These are phyloP conservation scores for Dothideomycetes sp. DNA, from an alignment of 2,329 filamentous ascomycete species.

Conservation along the genomic window DNA sequence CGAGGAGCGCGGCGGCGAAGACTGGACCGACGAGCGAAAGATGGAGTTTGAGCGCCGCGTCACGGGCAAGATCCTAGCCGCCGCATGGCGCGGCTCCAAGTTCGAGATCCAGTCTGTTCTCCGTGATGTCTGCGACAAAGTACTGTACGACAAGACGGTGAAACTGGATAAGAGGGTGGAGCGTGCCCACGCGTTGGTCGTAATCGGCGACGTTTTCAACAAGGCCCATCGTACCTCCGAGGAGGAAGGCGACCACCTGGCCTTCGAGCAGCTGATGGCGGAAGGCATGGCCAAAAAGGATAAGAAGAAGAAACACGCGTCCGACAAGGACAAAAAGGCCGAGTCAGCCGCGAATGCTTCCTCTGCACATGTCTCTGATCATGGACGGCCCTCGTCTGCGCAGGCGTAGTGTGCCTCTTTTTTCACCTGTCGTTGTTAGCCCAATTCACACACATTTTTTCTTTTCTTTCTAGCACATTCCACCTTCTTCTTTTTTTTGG, in stretches of 20 bases:
- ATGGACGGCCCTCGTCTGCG: too few species aligned
- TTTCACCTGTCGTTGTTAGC: too few species aligned
- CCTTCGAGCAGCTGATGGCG: conserved; percentile 94
- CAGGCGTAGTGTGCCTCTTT: too few species aligned
- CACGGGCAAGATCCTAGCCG: conserved; percentile 94
- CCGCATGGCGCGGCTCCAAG: conserved; percentile 91
- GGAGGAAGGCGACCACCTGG: conserved; percentile 97
- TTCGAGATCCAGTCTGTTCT: conserved; percentile 97
- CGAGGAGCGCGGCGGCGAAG: conserved; percentile 88
- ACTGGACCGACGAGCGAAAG: conserved; percentile 97
- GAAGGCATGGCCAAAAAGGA: conserved; percentile 95
- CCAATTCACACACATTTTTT: too few species aligned
- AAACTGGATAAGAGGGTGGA: conserved; percentile 77
- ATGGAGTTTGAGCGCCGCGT: conserved; percentile 91
- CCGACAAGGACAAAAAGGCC: conserved; percentile 16
- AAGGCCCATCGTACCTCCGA: conserved; percentile 62
- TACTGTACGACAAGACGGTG: conserved; percentile 71
- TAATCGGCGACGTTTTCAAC: conserved; percentile 80
- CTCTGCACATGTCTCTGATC: too few species aligned
- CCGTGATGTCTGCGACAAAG: conserved; percentile 83
- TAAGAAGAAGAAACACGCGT: conserved; percentile 41
- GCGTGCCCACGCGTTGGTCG: conserved; percentile 76
- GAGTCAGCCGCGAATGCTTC: neutral
- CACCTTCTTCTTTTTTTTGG: too few species aligned
- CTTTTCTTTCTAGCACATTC: too few species aligned